Evolutionary conservation across 768 basidiomycete species (phyloP).

Genomic region (Trametes elegans): DNA sequence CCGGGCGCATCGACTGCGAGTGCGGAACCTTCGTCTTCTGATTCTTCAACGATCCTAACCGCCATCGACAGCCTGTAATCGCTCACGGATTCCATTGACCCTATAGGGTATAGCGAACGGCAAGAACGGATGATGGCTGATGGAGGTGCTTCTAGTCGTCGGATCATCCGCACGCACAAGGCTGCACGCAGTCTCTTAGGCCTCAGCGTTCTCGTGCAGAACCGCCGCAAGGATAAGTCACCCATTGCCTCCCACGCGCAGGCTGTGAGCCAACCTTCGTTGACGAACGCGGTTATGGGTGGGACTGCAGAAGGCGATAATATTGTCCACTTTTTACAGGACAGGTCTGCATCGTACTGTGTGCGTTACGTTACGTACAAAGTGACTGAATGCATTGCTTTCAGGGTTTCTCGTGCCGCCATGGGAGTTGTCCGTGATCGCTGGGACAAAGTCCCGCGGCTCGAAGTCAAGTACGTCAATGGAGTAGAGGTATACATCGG

Average conservation of each 20-base stretch:
- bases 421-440: conserved; percentile 1
- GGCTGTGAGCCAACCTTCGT: conserved; percentile 2
- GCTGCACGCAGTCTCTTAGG: conserved; percentile 3
- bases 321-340: neutral
- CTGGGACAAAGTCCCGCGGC: conserved; percentile 1
- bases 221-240: conserved; percentile 5
- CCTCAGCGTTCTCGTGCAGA: conserved; percentile 6
- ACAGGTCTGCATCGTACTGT: neutral
- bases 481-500: neutral
- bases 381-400: neutral
- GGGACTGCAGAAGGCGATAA: neutral
- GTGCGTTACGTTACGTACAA: neutral
- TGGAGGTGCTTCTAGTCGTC: neutral
- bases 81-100: neutral
- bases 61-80: neutral
- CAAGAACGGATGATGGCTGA: neutral
- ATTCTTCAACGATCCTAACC: neutral
- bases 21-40: no score
- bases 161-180: neutral
- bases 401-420: neutral
- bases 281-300: neutral
- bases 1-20: neutral
- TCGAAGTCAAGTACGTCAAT: neutral
- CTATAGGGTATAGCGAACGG: neutral
- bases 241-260: conserved; percentile 6